Evolutionary conservation across 2,329 filamentous ascomycete species (phyloP), one percentile per base, ranked within the genome.

Genomic region (Cyphellophora europaea): DNA sequence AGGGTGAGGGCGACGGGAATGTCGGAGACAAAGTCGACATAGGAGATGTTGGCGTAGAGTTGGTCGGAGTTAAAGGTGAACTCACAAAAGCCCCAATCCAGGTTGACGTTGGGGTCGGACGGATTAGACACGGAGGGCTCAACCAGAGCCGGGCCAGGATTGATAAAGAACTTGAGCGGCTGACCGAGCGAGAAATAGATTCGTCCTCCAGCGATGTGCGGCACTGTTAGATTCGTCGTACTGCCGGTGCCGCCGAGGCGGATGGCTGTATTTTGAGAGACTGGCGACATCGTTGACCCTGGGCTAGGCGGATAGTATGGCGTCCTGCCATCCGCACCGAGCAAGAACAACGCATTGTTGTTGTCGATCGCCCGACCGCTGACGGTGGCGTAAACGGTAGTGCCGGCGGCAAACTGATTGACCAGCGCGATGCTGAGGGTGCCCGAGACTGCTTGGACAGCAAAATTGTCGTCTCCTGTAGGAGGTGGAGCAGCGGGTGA

Each of bases 41-140:
- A 79, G 42, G 69, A 75, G 48, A 88, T 77, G 48, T 82, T 82
- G 47, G 72, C 75, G 51, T 74, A 83, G 4, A 82, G 58, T 54
- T 81, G 66, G 19, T 54, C 50, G 21, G 57, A 48, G 55, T 81
- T 81, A 57, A 71, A 80, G 11, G 77, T 80, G 48, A 82, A 77
- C 56, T 84, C 79, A 59, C 69, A 75, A 52, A 83, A 84, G 17
- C 67, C 71, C 79, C 79, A 84, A 39, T 66, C 58, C 30, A 71
- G 58, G 21, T 69, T 60, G 51, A 76, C 75, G 53, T 82, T 83
- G 2, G 67, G 57, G 49, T 84, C 79, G 0, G 66, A 55, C 0
- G 66, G 54, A 54, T 87, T 87, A 19, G 73, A 79, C 16, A 79
- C 74, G 6, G 77, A 79, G 0, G 83, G 83, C 58, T 87, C 82